A percentile compares a stretch with the other conserved stretches of the same genome.
Evolutionary conservation across 2,329 filamentous ascomycete genomes (phyloP).

Genomic region (Verticillium albo-atrum): DNA sequence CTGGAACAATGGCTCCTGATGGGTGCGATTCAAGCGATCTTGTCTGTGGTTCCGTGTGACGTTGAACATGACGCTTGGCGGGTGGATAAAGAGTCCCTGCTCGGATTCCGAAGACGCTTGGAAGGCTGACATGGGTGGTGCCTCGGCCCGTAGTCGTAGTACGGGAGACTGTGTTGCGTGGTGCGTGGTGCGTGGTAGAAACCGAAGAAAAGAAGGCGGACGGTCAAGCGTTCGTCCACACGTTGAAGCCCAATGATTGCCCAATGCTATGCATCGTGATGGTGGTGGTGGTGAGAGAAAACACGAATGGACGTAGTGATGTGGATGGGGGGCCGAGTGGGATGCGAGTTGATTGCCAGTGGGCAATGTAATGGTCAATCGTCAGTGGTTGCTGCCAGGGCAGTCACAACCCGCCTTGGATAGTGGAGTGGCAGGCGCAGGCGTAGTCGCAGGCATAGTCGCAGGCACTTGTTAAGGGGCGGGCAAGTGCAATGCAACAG

Average conservation of each 20-base stretch:
- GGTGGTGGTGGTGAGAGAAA: neutral
- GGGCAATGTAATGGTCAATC: neutral
- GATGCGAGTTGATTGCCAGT: neutral
- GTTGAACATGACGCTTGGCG: neutral
- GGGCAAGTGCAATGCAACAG: neutral
- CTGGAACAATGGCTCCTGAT: neutral
- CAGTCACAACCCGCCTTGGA: neutral
- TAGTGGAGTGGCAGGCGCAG: neutral
- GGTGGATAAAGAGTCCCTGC: neutral
- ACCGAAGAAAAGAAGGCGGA: neutral
- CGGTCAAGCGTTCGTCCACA: neutral
- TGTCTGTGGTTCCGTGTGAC: neutral
- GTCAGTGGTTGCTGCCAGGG: neutral
- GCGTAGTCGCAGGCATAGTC: too few relatives aligned
- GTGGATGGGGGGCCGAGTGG: neutral
- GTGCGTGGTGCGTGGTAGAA: neutral
- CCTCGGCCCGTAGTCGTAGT: neutral
- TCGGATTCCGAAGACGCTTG: neutral
- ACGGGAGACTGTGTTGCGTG: neutral
- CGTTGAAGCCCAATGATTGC: neutral
- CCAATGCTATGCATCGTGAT: neutral
- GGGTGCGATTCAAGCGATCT: neutral
- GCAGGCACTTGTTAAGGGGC: neutral
- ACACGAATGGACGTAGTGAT: neutral
- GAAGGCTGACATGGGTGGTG: neutral